These are phyloP conservation scores for Cetraspora pellucida DNA, from an alignment of 192 early-diverging fungal species.

Conservation along the genomic window DNA sequence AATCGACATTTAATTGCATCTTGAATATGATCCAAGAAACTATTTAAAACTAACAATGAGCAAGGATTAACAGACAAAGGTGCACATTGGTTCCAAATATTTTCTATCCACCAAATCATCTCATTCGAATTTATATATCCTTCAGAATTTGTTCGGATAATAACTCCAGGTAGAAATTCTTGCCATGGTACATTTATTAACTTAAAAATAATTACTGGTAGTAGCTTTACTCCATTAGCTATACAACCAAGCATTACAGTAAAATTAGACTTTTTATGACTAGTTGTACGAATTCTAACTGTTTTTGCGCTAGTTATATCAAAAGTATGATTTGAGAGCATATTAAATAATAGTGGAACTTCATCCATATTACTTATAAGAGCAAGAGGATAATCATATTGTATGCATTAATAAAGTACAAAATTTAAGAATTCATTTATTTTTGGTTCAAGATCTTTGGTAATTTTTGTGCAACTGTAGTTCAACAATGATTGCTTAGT, in stretches of 20 bases:
- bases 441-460: not conserved
- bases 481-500: not conserved
- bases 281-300: not conserved
- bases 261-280: constrained; percentile 11
- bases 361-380: constrained; percentile 24
- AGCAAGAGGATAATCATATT: constrained; percentile 20
- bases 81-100: not conserved
- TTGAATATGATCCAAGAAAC: not conserved
- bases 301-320: not conserved
- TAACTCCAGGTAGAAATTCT: not conserved
- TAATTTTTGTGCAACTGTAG: constrained; percentile 10
- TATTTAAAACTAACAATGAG: not conserved
- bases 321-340: not conserved
- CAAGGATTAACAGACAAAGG: not conserved
- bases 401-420: not conserved
- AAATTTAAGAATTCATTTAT: constrained; percentile 19
- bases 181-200: not conserved
- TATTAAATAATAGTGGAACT: constrained; percentile 16
- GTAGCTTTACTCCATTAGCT: constrained; percentile 14
- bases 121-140: constrained; percentile 18
- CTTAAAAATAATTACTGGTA: constrained; percentile 4
- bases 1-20: not conserved
- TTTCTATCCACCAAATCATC: constrained; percentile 16
- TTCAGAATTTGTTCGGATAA: not conserved
- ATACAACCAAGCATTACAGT: constrained; percentile 5